Base-by-base conservation (phyloP, 2,329 filamentous ascomycete genomes). In the Phaeosphaeriaceae sp. region DNA sequence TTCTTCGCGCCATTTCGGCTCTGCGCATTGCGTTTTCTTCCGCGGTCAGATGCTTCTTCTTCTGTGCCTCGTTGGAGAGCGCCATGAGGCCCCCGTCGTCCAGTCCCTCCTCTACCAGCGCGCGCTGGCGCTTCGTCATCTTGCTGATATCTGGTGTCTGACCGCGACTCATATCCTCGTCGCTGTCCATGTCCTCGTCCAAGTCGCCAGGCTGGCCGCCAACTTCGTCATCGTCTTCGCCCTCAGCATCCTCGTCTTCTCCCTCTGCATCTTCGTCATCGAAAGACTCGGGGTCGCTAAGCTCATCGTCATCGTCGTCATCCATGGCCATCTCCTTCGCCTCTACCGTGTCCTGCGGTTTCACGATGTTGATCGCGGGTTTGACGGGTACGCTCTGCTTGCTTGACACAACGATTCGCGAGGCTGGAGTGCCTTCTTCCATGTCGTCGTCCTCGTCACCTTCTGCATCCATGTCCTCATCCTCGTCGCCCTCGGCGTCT, bases 1-100 rank as follows among this genome's bases (percentile, higher is more conserved):
- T 82, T 54, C 90, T 84, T 56, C 90, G 81, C 9, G 90, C 90
- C 89, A 92, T 92, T 74, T 92, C 90, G 8, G 88, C 87, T 55
- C 90, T 83, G 50, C 90, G 85, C 86, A 91, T 91, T 49, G 88
- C 88, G 71, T 90, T 88, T 70, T 92, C 90, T 72, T 91, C 90
- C 0, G 88, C 89, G 0, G 89, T 91, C 50, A 92, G 80, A 66
- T 90, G 87, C 70, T 91, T 90, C 78, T 90, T 90, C 73, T 89
- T 86, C 78, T 90, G 88, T n/a, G 88, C 88, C 75, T 90, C 88
- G 78, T 89, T 89, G 9, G 85, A 86, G 9, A 89, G 77, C 50
- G 77, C 79, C 76, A 82, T 82, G 67, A 80, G 78, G 60, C 61
- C 81, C 48, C 71, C 82, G 65, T 77, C 83, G 46, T 66, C 80